phyloP scores from a whole-genome alignment of 2,329 filamentous ascomycete genomes.

The Eurotiales sp. region DNA sequence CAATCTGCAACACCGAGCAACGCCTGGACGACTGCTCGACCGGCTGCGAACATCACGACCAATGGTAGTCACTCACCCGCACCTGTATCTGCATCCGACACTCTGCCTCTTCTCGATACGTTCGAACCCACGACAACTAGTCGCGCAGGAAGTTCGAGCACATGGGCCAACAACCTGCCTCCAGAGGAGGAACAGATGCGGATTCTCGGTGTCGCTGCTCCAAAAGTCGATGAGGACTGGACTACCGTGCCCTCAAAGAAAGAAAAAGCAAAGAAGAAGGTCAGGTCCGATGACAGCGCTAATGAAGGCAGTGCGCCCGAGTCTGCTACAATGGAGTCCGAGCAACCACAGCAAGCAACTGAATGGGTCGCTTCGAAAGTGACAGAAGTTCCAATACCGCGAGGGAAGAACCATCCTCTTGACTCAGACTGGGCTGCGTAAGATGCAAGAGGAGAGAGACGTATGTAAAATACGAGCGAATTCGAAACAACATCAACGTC shows the following conservation, averaged over 20 bases:
- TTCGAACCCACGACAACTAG: constrained; percentile 31
- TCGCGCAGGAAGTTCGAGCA: constrained; percentile 23
- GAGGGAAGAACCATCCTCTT: constrained; percentile 39
- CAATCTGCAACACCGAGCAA: constrained; percentile 46
- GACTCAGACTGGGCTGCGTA: constrained; percentile 45
- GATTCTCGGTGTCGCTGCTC: constrained; percentile 40
- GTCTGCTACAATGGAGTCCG: constrained; percentile 13
- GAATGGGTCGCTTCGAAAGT: constrained; percentile 31
- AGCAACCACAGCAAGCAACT: constrained; percentile 14
- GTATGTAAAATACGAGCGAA: no score
- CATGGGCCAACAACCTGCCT: constrained; percentile 48
- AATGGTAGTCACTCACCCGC: constrained; percentile 22
- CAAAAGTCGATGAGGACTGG: constrained; percentile 53
- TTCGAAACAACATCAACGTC: neutral
- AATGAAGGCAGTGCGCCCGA: constrained; percentile 44
- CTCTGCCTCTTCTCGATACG: constrained; percentile 38
- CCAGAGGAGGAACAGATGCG: constrained; percentile 61
- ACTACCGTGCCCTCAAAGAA: constrained; percentile 59
- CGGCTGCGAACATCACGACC: constrained; percentile 18
- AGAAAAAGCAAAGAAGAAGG: constrained; percentile 46
- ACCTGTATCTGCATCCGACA: constrained; percentile 16
- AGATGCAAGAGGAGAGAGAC: neutral
- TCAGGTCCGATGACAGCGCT: constrained; percentile 39
- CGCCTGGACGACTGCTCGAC: constrained; percentile 46
- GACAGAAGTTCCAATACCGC: constrained; percentile 19